A percentile compares a stretch with the other conserved stretches of the same genome.
Evolutionary conservation across 345 rosid genomes (phyloP).

Genomic region (Heritiera littoralis): DNA sequence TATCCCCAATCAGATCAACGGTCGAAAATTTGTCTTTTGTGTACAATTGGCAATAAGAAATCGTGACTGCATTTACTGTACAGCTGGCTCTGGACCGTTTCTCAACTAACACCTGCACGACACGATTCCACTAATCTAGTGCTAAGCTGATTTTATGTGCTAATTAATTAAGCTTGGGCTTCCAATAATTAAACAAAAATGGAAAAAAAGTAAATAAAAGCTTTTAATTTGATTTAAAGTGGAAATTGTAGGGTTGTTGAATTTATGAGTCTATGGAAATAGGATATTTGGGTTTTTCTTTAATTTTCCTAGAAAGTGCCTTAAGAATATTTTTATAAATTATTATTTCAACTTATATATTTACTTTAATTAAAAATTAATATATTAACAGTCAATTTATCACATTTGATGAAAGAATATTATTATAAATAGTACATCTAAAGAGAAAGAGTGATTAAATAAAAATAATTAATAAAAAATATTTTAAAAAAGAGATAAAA

Average conservation of each 20-base stretch:
- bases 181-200: background rate
- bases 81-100: conserved; percentile 10
- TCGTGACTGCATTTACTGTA: background rate
- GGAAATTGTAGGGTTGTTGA: background rate
- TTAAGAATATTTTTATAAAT: too few relatives aligned
- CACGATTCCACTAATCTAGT: background rate
- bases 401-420: too few relatives aligned
- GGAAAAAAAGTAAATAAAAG: background rate
- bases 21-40: background rate
- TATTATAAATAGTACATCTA: too few relatives aligned
- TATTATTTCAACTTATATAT: too few relatives aligned
- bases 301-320: background rate
- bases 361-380: too few relatives aligned
- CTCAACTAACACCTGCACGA: background rate
- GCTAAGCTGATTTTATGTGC: background rate
- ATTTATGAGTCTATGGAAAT: background rate
- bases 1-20: conserved; percentile 12
- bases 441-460: too few relatives aligned
- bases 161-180: background rate
- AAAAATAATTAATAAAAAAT: too few relatives aligned
- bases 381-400: too few relatives aligned
- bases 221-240: background rate
- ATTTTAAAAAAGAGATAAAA: too few relatives aligned
- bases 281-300: background rate
- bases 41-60: background rate